Percentiles rank a stretch among this genome's conserved stretches.
Evolutionary conservation across 208 protist species (phyloP).

Genomic region (Leishmania tropica): DNA sequence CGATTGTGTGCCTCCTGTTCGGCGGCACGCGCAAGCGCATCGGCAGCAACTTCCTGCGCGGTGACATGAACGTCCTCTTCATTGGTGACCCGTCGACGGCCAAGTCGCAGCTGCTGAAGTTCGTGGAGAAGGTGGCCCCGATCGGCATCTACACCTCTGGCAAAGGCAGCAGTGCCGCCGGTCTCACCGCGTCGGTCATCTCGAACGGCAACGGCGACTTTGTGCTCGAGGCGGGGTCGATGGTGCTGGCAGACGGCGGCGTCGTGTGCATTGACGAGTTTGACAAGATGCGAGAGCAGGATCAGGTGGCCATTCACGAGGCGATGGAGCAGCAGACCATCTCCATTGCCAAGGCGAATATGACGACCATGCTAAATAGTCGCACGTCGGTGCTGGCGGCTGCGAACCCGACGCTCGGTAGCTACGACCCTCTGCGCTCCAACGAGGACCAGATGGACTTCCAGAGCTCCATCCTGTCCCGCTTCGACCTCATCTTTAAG

Average conservation of each 20-base stretch:
- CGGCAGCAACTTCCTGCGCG: constrained; percentile 97
- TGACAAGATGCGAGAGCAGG: constrained; percentile 99
- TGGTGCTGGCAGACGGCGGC: constrained; percentile 99
- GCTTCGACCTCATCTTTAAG: constrained; percentile 99
- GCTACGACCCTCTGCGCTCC: constrained; percentile 90
- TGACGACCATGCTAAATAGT: constrained; percentile 99
- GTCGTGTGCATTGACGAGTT: constrained; percentile 99
- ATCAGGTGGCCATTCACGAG: constrained; percentile 99
- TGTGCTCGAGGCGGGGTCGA: constrained; percentile 99
- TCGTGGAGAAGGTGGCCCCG: constrained; percentile 96
- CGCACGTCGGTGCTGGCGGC: constrained; percentile 99
- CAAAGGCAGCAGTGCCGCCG: constrained; percentile 98
- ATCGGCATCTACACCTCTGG: constrained; percentile 99
- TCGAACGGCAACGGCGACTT: constrained; percentile 95
- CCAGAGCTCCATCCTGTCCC: constrained; percentile 99
- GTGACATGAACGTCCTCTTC: constrained; percentile 99
- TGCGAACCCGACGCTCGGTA: constrained; percentile 98
- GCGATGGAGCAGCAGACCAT: constrained; percentile 99
- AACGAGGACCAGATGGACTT: constrained; percentile 96
- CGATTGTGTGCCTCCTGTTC: constrained; percentile 97
- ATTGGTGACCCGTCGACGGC: constrained; percentile 99
- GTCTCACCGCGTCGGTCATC: constrained; percentile 98
- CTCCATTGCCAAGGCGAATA: constrained; percentile 99
- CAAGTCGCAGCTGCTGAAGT: constrained; percentile 99
- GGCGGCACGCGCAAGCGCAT: constrained; percentile 97